These are phyloP conservation scores for Euphorbia peplus DNA, from an alignment of 345 rosid genomes.

Conservation along the genomic window DNA sequence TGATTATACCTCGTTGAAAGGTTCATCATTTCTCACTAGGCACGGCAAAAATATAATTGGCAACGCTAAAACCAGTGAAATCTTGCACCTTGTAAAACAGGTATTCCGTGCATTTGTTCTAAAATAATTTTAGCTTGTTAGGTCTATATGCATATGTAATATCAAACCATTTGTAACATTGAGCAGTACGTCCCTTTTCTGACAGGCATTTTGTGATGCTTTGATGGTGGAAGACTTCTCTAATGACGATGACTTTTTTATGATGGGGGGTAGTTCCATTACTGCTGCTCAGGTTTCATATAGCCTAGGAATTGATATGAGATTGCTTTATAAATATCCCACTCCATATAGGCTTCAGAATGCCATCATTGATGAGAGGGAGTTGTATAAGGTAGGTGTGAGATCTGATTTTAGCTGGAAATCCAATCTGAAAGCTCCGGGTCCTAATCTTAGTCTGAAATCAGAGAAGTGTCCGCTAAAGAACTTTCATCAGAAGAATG, in stretches of 20 bases:
- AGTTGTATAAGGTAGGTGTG: slow-evolving; percentile 23
- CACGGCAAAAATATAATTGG: slow-evolving; percentile 33
- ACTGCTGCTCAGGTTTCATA: slow-evolving; percentile 84
- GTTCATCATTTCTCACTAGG: slow-evolving; percentile 24
- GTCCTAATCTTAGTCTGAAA: slow-evolving; percentile 22
- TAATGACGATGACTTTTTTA: slow-evolving; percentile 74
- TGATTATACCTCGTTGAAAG: slow-evolving; percentile 58
- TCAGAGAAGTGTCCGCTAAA: slow-evolving; percentile 23
- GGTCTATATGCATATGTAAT: not conserved
- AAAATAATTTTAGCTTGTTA: not conserved
- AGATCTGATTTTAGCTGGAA: slow-evolving; percentile 24
- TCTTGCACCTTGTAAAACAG: slow-evolving; percentile 64
- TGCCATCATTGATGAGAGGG: slow-evolving; percentile 45
- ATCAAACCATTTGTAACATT: not conserved
- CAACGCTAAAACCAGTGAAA: slow-evolving; percentile 21
- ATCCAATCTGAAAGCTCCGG: slow-evolving; percentile 30
- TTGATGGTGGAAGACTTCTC: slow-evolving; percentile 65
- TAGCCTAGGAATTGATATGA: slow-evolving; percentile 76
- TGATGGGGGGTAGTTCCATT: slow-evolving; percentile 83
- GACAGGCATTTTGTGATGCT: slow-evolving; percentile 74
- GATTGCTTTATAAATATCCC: slow-evolving; percentile 63
- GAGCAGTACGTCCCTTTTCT: slow-evolving; percentile 5
- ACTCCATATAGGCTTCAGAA: slow-evolving; percentile 62
- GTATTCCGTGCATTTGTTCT: slow-evolving; percentile 33
- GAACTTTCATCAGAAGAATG: slow-evolving; percentile 23